Evolutionary conservation across 176 grass and related monocot species (phyloP), one percentile per base, ranked within the genome.

Genomic region (Oryza nivara): DNA sequence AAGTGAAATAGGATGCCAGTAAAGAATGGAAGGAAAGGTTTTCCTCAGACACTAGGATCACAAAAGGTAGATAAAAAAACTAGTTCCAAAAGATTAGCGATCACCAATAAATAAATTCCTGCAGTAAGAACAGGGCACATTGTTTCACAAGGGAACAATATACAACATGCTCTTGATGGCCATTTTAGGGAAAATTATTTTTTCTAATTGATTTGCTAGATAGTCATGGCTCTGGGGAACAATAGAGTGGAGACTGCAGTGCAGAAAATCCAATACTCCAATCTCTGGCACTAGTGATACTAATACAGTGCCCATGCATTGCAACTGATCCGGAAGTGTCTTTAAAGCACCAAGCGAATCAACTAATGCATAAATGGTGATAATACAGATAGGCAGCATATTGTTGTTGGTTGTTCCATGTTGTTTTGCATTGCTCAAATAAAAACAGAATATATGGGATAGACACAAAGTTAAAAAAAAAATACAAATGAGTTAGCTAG

Each of bases 121-220:
- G 34, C 28, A 36, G 36, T 56, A 60, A 12, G 26, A 47, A 19
- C 5, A 68, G 44, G 7, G 38, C 2, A 49, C 11, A 36, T 68
- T 22, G 65, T 41, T 80, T 48, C 32, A 32, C 22, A 32, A 34
- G 49, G 67, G 49, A 72, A 80, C 46, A 80, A n/a, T 20, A 12
- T 44, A 72, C 11, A 51, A 16, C 4, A 74, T 72, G 5, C 12
- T 65, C 15, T 47, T 28, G 0, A 65, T 36, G 9, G 14, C 9
- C 10, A 65, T 80, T 69, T 64, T 49, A 89, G 46, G 38, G 17
- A 25, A 46, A 65, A 48, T 74, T 74, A 47, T 30, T 49, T 38
- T 6, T 30, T 32, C 19, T 4, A 60, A 35, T 38, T 9, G 14
- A 74, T 64, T 65, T 19, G 30, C 30, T 32, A 32, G 30, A 32